Base-by-base conservation (phyloP, 306 rosid genomes). In the Begonia masoniana region DNA sequence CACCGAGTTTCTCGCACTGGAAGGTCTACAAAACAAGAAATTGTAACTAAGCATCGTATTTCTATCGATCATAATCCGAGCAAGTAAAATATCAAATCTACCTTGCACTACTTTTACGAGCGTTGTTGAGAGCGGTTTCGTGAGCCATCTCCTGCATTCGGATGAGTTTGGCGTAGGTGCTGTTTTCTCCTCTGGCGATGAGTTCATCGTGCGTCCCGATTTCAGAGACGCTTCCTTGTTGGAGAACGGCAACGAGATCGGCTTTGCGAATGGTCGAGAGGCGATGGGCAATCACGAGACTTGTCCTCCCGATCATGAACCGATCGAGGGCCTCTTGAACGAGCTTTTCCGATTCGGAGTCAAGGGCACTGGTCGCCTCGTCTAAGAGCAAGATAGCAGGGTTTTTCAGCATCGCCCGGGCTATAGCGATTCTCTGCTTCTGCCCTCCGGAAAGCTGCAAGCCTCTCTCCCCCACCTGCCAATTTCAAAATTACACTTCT, bases 401-500 rank as follows among this genome's bases (percentile, higher is more conserved):
- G 68, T 87, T 83, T 73, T 87, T 87, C 57, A 87, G 70, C 96
- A 87, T 87, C 26, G 96, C 96, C 70, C 96, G 78, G 58, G 96
- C 96, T 49, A 87, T 87, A 26, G 96, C 96, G 61, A 87, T 87
- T 70, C 96, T 76, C 70, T 87, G 96, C 59, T 87, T 87, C 72
- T 87, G 96, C 4, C 96, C 96, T 59, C 96, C 96, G 13, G 96
- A 87, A 50, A 87, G 91, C 74, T 87, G 96, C 59, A 83, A 45
- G n/a, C 96, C 96, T 62, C 96, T 81, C 67, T 87, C 96, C 54
- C 96, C 96, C 7, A 87, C 96, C 96, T 87, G 82, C 70, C 82
- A 80, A 75, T 78, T 62, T 59, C 61, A 50, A 55, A 26, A 60
- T 54, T 16, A 43, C 24, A 47, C 3, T 13, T 13, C 9, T 47